Base-by-base conservation (phyloP, 257 asterid genomes). In the Ophiorrhiza pumila region DNA sequence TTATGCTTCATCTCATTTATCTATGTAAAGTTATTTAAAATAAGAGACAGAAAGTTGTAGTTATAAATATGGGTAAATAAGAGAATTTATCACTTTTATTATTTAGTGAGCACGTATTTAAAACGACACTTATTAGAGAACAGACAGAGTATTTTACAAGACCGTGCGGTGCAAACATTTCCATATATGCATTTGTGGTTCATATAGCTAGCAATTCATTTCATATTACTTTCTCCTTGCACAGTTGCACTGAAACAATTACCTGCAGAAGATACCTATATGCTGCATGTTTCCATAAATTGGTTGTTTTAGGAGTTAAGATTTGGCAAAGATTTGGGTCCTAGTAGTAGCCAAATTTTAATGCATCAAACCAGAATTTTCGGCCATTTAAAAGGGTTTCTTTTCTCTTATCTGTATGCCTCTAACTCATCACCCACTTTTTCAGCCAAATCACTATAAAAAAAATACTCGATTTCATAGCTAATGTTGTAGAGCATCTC, bases 301-400 rank as follows among this genome's bases (percentile, higher is more conserved):
- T 6, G 22, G 5, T 22, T 5, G 25, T 27, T 31, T 47, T 43
- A 13, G 27, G 20, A 8, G 27, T 27, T 25, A 27, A 14, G n/a
- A 45, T 27, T 25, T 41, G 55, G n/a, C 11, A 65, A 27, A 5
- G 3, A 8, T 22, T 7, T 68, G 49, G 62, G 72, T 17, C 62
- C 58, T 29, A 32, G 20, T 47, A 5, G 15, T 5, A 17, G 25
- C n/a, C 3, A 17, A 1, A 20, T n/a, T n/a, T 13, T 34, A 23
- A 13, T 69, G 18, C 68, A 43, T 18, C 17, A 12, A n/a, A 46
- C 62, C 61, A 46, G 46, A 60, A 47, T 60, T 58, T 53, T 69
- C 74, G 76, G 76, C 76, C 29, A 72, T 60, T 72, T 63, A 63
- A 59, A 50, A 45, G 22, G n/a, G 27, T 22, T 9, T 1, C 42